Base-by-base conservation (phyloP, 2,329 filamentous ascomycete species). In the Cyphellophora europaea region DNA sequence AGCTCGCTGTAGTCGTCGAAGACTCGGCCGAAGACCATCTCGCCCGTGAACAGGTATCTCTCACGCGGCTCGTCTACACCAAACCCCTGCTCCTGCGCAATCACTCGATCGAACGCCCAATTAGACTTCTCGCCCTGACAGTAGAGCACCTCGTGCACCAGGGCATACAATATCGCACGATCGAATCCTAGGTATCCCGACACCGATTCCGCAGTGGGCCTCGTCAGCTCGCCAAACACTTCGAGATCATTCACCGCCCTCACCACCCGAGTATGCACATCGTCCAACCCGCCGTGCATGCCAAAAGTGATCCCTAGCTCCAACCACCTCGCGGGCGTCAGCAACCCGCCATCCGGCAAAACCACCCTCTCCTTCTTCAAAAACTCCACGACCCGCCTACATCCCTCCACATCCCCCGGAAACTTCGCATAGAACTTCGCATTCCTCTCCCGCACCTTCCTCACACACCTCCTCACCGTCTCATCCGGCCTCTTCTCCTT, bases 141-240 rank as follows among this genome's bases (percentile, higher is more conserved):
- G 65, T 95, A 96, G 48, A 88, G 80, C 5, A 83, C 70, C 58
- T 96, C 89, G 54, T 96, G 89, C 3, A 95, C 64, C 25, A 95
- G 67, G 15, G 83, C 81, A 54, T 95, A 96, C 41, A 95, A 74
- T 37, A 89, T 76, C 47, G 78, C 76, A 27, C 74, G 72, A 51
- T 95, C 87, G 51, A 86, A 87, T 2, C 70, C 66, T 2, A 78
- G 70, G 33, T 72, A 71, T 13, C 67, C 59, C 54, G 93, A 86
- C 15, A 94, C 64, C 0, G 70, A 65, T 3, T 72, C 64, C 3
- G 94, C 69, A 0, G 82, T 82, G 1, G 79, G 75, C 12, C 77
- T 71, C 0, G 81, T 87, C 41, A 95, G 62, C 48, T 79, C 75
- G n/a, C 79, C 79, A 40, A 88, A 85, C 30, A 77, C 71, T 12